Percentiles rank a stretch among this genome's conserved stretches.
phyloP scores from a whole-genome alignment of 345 rosid genomes.

The Punica granatum region DNA sequence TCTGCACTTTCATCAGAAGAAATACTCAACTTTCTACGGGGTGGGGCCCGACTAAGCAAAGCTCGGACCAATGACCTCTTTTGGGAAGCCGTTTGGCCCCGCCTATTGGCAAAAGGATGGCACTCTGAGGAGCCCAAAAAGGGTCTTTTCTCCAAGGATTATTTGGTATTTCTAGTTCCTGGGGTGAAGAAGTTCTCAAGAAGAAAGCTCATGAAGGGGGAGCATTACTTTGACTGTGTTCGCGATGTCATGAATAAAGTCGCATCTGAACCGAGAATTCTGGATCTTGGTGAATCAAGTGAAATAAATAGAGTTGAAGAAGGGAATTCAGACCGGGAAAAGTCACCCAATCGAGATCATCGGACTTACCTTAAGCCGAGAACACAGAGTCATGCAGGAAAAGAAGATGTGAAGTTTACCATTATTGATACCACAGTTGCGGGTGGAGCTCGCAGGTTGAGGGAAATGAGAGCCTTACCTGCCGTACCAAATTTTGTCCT shows the following conservation, averaged over 20 bases:
- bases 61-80: constrained; percentile 67
- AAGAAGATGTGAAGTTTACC: constrained; percentile 24
- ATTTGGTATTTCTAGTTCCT: constrained; percentile 63
- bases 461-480: constrained; percentile 37
- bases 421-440: constrained; percentile 41
- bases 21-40: constrained; percentile 49
- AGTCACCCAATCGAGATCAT: constrained; percentile 8
- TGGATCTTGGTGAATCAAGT: constrained; percentile 29
- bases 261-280: constrained; percentile 42
- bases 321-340: constrained; percentile 12
- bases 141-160: constrained; percentile 30
- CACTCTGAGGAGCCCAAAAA: constrained; percentile 68
- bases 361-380: constrained; percentile 33
- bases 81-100: constrained; percentile 97
- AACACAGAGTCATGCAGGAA: constrained; percentile 1
- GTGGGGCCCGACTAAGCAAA: constrained; percentile 67
- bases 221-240: constrained; percentile 61
- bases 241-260: constrained; percentile 52
- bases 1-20: constrained; percentile 38
- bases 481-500: constrained; percentile 13
- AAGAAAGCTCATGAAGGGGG: constrained; percentile 60
- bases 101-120: constrained; percentile 81
- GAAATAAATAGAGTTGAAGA: constrained; percentile 13
- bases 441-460: constrained; percentile 19
- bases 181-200: constrained; percentile 67